These are phyloP conservation scores for Gossypium schwendimanii DNA, from an alignment of 441 rosid genomes.

Conservation along the genomic window DNA sequence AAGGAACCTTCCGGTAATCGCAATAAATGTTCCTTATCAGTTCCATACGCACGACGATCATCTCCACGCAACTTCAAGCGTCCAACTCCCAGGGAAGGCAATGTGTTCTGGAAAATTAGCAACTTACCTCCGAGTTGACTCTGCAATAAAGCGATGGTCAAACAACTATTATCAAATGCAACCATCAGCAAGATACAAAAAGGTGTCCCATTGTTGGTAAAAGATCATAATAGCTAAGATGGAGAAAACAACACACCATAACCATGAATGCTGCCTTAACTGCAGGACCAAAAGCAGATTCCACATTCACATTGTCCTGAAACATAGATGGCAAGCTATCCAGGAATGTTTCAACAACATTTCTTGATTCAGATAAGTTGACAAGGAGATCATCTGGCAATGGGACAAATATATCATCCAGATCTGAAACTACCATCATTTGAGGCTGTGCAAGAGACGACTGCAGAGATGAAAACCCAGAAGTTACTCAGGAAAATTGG, in stretches of 20 bases:
- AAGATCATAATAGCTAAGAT: slow-evolving; percentile 12
- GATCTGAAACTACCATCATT: slow-evolving; percentile 98
- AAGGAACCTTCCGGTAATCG: slow-evolving; percentile 89
- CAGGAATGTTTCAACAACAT: slow-evolving; percentile 78
- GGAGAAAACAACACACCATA: slow-evolving; percentile 59
- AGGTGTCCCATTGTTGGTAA: not conserved
- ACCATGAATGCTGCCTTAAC: slow-evolving; percentile 88
- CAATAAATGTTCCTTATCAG: slow-evolving; percentile 82
- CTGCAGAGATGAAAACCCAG: slow-evolving; percentile 45
- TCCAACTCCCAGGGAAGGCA: slow-evolving; percentile 95
- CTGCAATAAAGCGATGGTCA: slow-evolving; percentile 31
- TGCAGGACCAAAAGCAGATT: slow-evolving; percentile 98
- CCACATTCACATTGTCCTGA: slow-evolving; percentile 77
- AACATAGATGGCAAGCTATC: slow-evolving; percentile 95
- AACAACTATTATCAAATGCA: not conserved
- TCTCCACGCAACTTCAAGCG: slow-evolving; percentile 94
- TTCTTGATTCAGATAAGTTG: slow-evolving; percentile 92
- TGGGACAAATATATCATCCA: slow-evolving; percentile 89
- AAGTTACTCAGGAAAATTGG: slow-evolving; percentile 16
- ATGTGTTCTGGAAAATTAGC: slow-evolving; percentile 80
- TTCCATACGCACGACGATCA: slow-evolving; percentile 90
- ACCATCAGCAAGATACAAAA: not conserved
- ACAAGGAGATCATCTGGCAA: slow-evolving; percentile 98
- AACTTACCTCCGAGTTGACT: slow-evolving; percentile 94
- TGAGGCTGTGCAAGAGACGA: slow-evolving; percentile 97